These are phyloP conservation scores for Amylostereum areolatum DNA, from an alignment of 1,284 basidiomycete species.

Conservation along the genomic window DNA sequence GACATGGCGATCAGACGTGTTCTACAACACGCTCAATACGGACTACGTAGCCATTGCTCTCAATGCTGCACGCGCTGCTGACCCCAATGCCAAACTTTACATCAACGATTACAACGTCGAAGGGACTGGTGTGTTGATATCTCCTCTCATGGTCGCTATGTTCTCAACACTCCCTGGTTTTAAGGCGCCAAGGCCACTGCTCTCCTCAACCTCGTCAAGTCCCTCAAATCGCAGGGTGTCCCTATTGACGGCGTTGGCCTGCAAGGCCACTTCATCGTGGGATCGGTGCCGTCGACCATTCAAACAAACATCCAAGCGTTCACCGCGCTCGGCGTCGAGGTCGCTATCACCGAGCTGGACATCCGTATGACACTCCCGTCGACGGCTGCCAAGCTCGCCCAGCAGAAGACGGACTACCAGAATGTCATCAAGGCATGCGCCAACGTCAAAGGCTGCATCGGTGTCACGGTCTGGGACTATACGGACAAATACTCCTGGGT, in stretches of 20 bases:
- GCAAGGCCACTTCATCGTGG: constrained; percentile 47
- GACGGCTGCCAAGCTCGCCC: constrained; percentile 36
- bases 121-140: background rate
- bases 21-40: constrained; percentile 39
- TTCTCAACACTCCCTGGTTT: background rate
- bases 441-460: constrained; percentile 35
- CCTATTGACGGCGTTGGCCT: constrained; percentile 47
- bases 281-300: constrained; percentile 33
- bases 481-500: constrained; percentile 40
- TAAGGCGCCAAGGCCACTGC: constrained; percentile 37
- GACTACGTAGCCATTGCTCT: constrained; percentile 39
- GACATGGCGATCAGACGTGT: constrained; percentile 40
- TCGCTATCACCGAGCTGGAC: constrained; percentile 53
- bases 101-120: constrained; percentile 61
- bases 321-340: constrained; percentile 44
- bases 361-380: constrained; percentile 46
- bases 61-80: constrained; percentile 36
- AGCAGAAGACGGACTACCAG: constrained; percentile 44
- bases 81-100: constrained; percentile 32
- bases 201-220: constrained; percentile 38
- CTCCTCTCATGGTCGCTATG: background rate
- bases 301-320: constrained; percentile 37
- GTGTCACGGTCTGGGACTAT: constrained; percentile 46
- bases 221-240: constrained; percentile 32
- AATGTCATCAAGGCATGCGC: constrained; percentile 39